These are phyloP conservation scores for Coffea eugenioides DNA, from an alignment of 257 asterid genomes.

Conservation along the genomic window DNA sequence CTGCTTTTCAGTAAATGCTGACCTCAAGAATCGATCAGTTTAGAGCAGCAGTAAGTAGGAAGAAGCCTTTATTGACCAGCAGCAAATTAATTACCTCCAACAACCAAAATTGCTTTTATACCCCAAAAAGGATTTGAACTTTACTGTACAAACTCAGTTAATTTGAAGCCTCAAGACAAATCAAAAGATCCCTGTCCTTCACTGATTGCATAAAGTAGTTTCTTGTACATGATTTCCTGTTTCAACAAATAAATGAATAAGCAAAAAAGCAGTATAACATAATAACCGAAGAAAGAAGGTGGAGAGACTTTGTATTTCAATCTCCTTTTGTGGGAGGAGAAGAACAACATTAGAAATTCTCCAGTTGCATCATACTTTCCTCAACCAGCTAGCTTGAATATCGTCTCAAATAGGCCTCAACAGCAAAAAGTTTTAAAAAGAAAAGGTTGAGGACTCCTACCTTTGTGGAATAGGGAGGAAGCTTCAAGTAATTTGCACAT, in stretches of 20 bases:
- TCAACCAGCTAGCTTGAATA: not conserved
- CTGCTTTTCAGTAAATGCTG: conserved; percentile 4
- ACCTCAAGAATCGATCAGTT: conserved; percentile 5
- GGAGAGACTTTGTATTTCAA: not conserved
- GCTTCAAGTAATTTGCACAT: conserved; percentile 98
- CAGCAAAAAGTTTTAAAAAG: not conserved
- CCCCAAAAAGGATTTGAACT: conserved; percentile 4
- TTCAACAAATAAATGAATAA: not conserved
- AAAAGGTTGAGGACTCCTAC: conserved; percentile 28
- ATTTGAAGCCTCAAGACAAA: conserved; percentile 55
- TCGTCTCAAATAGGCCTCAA: not conserved
- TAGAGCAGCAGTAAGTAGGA: not conserved
- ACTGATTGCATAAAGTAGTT: conserved; percentile 76
- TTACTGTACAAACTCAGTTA: conserved; percentile 25
- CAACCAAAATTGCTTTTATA: conserved; percentile 1
- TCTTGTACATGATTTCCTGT: conserved; percentile 93
- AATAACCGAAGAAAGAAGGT: too few relatives aligned
- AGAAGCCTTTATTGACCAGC: conserved; percentile 11
- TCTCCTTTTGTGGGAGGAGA: not conserved
- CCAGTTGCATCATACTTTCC: not conserved
- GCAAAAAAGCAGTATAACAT: not conserved
- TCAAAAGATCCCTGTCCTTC: conserved; percentile 99
- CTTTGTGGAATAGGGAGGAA: conserved; percentile 98
- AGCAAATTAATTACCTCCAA: conserved; percentile 15
- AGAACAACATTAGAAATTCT: not conserved